Evolutionary conservation across 805 yeast species (phyloP).

Genomic region (Yamadazyma olivae): DNA sequence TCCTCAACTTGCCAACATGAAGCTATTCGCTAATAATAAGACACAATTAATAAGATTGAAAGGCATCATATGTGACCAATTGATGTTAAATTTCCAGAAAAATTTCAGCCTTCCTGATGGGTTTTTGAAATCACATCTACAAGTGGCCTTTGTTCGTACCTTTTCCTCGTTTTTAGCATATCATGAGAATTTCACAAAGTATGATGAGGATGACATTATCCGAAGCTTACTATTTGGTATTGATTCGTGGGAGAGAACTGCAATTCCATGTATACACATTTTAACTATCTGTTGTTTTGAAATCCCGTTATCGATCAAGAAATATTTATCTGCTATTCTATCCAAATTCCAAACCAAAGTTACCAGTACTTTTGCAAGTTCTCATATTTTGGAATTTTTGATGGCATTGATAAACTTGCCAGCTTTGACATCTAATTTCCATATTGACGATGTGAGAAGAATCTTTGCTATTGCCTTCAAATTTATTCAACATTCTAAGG

Average conservation of each 20-base stretch:
- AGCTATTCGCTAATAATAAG: slow-evolving; percentile 42
- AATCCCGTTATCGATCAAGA: slow-evolving; percentile 68
- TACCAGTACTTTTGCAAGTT: slow-evolving; percentile 63
- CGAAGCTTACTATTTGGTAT: slow-evolving; percentile 58
- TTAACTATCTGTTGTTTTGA: slow-evolving; percentile 79
- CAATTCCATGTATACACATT: slow-evolving; percentile 74
- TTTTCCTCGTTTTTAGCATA: slow-evolving; percentile 64
- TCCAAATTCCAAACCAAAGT: slow-evolving; percentile 74
- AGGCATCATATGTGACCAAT: slow-evolving; percentile 54
- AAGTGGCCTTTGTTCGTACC: slow-evolving; percentile 61
- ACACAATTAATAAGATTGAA: slow-evolving; percentile 40
- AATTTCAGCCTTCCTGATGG: slow-evolving; percentile 36
- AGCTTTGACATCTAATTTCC: slow-evolving; percentile 64
- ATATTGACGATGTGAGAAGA: slow-evolving; percentile 71
- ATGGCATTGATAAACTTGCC: slow-evolving; percentile 66
- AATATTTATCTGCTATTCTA: slow-evolving; percentile 63
- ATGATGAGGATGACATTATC: slow-evolving; percentile 63
- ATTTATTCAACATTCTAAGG: slow-evolving; percentile 69
- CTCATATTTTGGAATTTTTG: slow-evolving; percentile 75
- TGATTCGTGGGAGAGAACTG: slow-evolving; percentile 75
- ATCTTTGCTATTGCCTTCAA: slow-evolving; percentile 83
- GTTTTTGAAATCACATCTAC: slow-evolving; percentile 57
- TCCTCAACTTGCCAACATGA: slow-evolving; percentile 61
- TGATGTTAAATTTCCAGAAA: slow-evolving; percentile 48
- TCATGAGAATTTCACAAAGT: slow-evolving; percentile 48